phyloP scores from a whole-genome alignment of 768 basidiomycete genomes.

The Termitomyces titanicus region DNA sequence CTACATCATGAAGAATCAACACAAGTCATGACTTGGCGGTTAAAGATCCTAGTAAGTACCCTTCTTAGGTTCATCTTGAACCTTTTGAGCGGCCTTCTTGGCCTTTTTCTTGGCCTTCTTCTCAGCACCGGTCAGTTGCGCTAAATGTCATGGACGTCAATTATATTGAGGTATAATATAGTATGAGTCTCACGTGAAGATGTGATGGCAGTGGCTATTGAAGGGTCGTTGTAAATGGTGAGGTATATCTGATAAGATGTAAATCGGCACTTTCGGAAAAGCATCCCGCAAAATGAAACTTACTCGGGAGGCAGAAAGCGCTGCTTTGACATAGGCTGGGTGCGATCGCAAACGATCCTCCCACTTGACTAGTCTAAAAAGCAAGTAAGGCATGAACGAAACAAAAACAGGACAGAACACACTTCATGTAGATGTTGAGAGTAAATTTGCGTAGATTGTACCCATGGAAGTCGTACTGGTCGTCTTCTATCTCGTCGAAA shows the following conservation, averaged over 20 bases:
- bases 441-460: slow-evolving; percentile 91
- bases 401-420: slow-evolving; percentile 22
- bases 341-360: slow-evolving; percentile 79
- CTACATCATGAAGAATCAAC: slow-evolving; percentile 12
- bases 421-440: slow-evolving; percentile 84
- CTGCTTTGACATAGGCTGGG: slow-evolving; percentile 71
- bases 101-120: slow-evolving; percentile 87
- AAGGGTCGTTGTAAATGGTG: slow-evolving; percentile 66
- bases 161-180: not conserved
- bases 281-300: not conserved
- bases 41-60: slow-evolving; percentile 36
- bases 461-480: slow-evolving; percentile 97
- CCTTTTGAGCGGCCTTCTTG: slow-evolving; percentile 71
- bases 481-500: slow-evolving; percentile 87
- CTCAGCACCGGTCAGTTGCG: slow-evolving; percentile 52
- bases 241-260: slow-evolving; percentile 61
- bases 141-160: slow-evolving; percentile 20
- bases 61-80: slow-evolving; percentile 69
- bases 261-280: not conserved
- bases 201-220: slow-evolving; percentile 42
- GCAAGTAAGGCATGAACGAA: not conserved
- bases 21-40: not conserved
- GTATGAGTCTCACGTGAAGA: slow-evolving; percentile 30
- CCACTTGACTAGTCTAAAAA: slow-evolving; percentile 68
- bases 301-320: slow-evolving; percentile 68